Evolutionary conservation across 2,329 filamentous ascomycete species (phyloP).

Genomic region (Fusarium humuli): DNA sequence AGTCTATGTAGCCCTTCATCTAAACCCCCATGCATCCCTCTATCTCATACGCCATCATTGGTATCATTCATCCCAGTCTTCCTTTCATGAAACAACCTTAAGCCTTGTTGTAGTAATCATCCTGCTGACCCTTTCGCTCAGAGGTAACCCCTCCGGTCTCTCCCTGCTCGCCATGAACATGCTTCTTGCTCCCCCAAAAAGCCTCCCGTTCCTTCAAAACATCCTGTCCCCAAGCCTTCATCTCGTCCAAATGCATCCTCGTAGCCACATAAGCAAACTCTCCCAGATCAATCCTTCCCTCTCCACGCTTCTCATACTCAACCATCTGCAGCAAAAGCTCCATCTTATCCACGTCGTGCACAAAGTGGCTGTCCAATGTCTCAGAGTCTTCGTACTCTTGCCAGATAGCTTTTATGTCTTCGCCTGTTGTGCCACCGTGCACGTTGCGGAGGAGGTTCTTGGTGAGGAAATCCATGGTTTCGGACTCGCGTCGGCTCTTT

Average conservation of each 20-base stretch:
- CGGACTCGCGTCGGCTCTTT: slow-evolving; percentile 87
- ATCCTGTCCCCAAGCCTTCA: slow-evolving; percentile 81
- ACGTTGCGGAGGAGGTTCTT: slow-evolving; percentile 78
- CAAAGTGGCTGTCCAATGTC: slow-evolving; percentile 87
- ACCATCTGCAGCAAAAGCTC: slow-evolving; percentile 95
- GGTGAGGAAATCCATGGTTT: slow-evolving; percentile 93
- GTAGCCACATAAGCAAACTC: slow-evolving; percentile 87
- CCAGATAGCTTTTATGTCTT: slow-evolving; percentile 83
- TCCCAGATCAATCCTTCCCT: slow-evolving; percentile 77
- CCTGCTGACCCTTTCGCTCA: slow-evolving; percentile 56
- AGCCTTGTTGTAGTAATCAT: slow-evolving; percentile 61
- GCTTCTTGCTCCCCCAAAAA: slow-evolving; percentile 72
- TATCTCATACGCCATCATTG: slow-evolving; percentile 24
- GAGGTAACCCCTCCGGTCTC: slow-evolving; percentile 52
- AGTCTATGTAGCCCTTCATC: slow-evolving; percentile 17
- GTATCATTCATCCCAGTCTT: slow-evolving; percentile 27
- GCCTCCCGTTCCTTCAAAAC: slow-evolving; percentile 79
- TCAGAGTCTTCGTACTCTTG: slow-evolving; percentile 92
- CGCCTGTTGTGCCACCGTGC: slow-evolving; percentile 74
- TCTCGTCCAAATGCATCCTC: slow-evolving; percentile 80
- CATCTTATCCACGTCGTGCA: slow-evolving; percentile 98
- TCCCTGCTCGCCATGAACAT: slow-evolving; percentile 61
- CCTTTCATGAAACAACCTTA: slow-evolving; percentile 13
- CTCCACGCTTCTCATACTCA: slow-evolving; percentile 85
- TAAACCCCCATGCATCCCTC: slow-evolving; percentile 6